A percentile compares a stretch with the other conserved stretches of the same genome.
phyloP scores from a whole-genome alignment of 148 eudicot species.

The Amaranthus hypochondriacus region DNA sequence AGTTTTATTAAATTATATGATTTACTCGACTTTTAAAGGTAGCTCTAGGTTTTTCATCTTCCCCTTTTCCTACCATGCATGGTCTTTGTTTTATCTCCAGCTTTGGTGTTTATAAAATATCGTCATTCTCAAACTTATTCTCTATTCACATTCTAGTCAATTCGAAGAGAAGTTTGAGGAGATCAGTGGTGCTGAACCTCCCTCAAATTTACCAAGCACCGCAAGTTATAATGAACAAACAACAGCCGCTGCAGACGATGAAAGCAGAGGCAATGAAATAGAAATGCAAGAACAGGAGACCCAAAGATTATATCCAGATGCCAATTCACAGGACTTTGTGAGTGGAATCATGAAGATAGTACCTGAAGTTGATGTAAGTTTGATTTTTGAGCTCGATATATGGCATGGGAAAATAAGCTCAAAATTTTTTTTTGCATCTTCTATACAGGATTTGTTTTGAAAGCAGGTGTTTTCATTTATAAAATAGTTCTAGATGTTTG shows the following conservation, averaged over 20 bases:
- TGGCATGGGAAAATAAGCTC: not conserved
- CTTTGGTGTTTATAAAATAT: constrained; percentile 2
- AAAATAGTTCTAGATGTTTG: not conserved
- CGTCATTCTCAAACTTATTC: not conserved
- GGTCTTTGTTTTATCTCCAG: constrained; percentile 4
- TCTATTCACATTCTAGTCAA: constrained; percentile 47
- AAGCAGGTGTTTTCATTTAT: not conserved
- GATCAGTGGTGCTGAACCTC: constrained; percentile 55
- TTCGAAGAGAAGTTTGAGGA: constrained; percentile 98
- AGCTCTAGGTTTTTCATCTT: not conserved
- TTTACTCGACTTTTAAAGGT: not conserved
- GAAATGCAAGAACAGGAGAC: constrained; percentile 46
- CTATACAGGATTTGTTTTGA: not conserved
- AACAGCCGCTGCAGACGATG: constrained; percentile 27
- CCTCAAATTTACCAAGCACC: constrained; percentile 44
- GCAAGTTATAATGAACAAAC: constrained; percentile 34
- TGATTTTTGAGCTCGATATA: constrained; percentile 1
- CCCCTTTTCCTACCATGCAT: not conserved
- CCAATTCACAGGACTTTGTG: constrained; percentile 65
- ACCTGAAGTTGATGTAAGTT: constrained; percentile 96
- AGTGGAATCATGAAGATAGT: constrained; percentile 97
- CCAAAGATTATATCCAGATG: constrained; percentile 39
- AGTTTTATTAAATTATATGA: too few species aligned
- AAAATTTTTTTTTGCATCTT: not conserved
- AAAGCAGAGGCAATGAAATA: constrained; percentile 30